These are phyloP conservation scores for Ogataea parapolymorpha DNA, from an alignment of 805 yeast species.

Conservation along the genomic window DNA sequence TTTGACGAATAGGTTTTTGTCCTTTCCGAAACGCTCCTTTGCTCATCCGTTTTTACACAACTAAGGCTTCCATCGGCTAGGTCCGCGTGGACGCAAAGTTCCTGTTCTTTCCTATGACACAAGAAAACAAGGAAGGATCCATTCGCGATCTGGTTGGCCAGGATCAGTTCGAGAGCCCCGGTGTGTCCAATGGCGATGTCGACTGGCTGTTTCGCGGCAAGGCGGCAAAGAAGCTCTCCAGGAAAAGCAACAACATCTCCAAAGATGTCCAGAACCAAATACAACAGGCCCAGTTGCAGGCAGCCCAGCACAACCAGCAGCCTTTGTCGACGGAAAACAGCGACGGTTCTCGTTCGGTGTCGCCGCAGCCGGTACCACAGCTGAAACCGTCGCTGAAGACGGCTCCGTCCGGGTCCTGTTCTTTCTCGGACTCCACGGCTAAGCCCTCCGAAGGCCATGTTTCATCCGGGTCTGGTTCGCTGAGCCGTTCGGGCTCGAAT, in stretches of 20 bases:
- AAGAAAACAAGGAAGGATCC: slow-evolving; percentile 4
- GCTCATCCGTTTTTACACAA: not conserved
- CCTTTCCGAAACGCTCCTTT: not conserved
- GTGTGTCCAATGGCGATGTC: slow-evolving; percentile 71
- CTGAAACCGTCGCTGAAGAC: slow-evolving; percentile 10
- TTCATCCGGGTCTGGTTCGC: not conserved
- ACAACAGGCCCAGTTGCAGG: slow-evolving; percentile 28
- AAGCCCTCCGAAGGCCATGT: not conserved
- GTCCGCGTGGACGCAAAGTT: not conserved
- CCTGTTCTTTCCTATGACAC: slow-evolving; percentile 3
- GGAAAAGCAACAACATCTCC: slow-evolving; percentile 34
- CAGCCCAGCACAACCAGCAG: slow-evolving; percentile 13
- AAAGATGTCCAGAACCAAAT: slow-evolving; percentile 32
- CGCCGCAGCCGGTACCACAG: slow-evolving; percentile 1
- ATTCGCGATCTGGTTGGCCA: slow-evolving; percentile 3
- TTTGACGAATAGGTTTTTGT: not conserved
- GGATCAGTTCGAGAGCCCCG: slow-evolving; percentile 33
- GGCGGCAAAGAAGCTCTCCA: slow-evolving; percentile 50
- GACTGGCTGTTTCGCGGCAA: slow-evolving; percentile 86
- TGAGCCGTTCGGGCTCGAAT: slow-evolving; percentile 9
- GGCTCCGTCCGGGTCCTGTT: not conserved
- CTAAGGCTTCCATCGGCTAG: not conserved
- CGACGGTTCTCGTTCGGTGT: not conserved
- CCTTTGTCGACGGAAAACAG: not conserved
- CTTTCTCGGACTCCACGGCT: not conserved